Conservation (phyloP, 768 basidiomycete species). For the Suillus luteus region DNA sequence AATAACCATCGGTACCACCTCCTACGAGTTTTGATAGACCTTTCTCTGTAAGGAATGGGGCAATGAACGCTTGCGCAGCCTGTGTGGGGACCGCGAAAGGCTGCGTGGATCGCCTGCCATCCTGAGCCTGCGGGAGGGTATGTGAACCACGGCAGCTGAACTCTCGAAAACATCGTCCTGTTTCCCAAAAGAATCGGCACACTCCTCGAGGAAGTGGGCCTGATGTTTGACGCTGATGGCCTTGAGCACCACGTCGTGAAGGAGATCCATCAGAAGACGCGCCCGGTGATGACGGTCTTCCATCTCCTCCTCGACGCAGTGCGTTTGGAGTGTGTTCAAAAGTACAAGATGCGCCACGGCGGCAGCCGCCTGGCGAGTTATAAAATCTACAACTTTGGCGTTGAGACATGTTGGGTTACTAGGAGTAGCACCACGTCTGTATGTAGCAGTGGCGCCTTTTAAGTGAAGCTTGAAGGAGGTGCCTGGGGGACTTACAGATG, state of each 20-base stretch:
- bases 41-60: slow-evolving; percentile 46
- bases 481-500: slow-evolving; percentile 7
- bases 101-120: slow-evolving; percentile 14
- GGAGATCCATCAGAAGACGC: slow-evolving; percentile 14
- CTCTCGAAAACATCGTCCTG: slow-evolving; percentile 47
- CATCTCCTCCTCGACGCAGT: slow-evolving; percentile 22
- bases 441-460: slow-evolving; percentile 2
- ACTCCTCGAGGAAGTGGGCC: slow-evolving; percentile 34
- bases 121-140: slow-evolving; percentile 17
- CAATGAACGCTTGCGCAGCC: slow-evolving; percentile 30
- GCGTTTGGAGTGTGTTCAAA: slow-evolving; percentile 6
- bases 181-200: slow-evolving; percentile 51
- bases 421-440: not conserved
- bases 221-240: slow-evolving; percentile 21
- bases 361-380: slow-evolving; percentile 48
- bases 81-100: slow-evolving; percentile 15
- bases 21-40: slow-evolving; percentile 47
- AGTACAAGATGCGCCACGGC: slow-evolving; percentile 41
- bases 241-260: slow-evolving; percentile 11
- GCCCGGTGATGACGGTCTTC: slow-evolving; percentile 10
- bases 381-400: slow-evolving; percentile 41
- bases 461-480: slow-evolving; percentile 3
- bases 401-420: slow-evolving; percentile 1
- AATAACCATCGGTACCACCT: slow-evolving; percentile 46
- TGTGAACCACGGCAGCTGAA: slow-evolving; percentile 50